A percentile compares a stretch with the other conserved stretches of the same genome.
These are phyloP conservation scores for Hymenoscyphus infarciens DNA, from an alignment of 2,329 filamentous ascomycete species.

Conservation along the genomic window DNA sequence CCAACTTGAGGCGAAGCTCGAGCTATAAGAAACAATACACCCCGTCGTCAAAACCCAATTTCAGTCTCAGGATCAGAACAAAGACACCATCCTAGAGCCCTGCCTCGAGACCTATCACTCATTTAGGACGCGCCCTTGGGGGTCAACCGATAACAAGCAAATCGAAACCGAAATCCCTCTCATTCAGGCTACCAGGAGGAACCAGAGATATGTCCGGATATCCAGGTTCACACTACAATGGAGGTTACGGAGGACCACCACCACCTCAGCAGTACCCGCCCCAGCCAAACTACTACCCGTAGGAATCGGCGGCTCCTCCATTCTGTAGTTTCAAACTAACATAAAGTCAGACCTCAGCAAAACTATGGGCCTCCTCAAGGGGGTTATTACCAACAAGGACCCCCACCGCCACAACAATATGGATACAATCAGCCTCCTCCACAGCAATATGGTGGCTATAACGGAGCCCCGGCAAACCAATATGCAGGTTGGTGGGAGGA, in stretches of 20 bases:
- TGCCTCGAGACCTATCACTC: not conserved
- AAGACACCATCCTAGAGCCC: not conserved
- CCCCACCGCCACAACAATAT: slow-evolving; percentile 43
- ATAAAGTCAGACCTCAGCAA: slow-evolving; percentile 26
- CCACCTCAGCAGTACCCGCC: slow-evolving; percentile 40
- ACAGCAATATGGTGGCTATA: slow-evolving; percentile 46
- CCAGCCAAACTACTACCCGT: slow-evolving; percentile 49
- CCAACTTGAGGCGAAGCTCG: not conserved
- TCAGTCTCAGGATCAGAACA: not conserved
- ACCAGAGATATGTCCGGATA: slow-evolving; percentile 58
- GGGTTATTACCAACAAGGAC: slow-evolving; percentile 47
- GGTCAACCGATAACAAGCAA: slow-evolving; percentile 19
- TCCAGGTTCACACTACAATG: slow-evolving; percentile 51
- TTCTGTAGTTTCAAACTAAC: slow-evolving; percentile 23
- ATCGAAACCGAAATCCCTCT: slow-evolving; percentile 8
- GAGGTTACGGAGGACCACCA: slow-evolving; percentile 41
- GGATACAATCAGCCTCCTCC: slow-evolving; percentile 40
- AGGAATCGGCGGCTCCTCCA: slow-evolving; percentile 34
- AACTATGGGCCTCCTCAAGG: slow-evolving; percentile 33
- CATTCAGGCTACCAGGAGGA: not conserved
- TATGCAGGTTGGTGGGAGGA: slow-evolving; percentile 48
- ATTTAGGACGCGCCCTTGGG: slow-evolving; percentile 12
- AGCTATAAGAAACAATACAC: slow-evolving; percentile 8
- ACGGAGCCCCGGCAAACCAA: slow-evolving; percentile 35
- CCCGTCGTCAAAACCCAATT: not conserved